These are phyloP conservation scores for Plasmopara viticola DNA, from an alignment of 352 stramenopile species.

Conservation along the genomic window DNA sequence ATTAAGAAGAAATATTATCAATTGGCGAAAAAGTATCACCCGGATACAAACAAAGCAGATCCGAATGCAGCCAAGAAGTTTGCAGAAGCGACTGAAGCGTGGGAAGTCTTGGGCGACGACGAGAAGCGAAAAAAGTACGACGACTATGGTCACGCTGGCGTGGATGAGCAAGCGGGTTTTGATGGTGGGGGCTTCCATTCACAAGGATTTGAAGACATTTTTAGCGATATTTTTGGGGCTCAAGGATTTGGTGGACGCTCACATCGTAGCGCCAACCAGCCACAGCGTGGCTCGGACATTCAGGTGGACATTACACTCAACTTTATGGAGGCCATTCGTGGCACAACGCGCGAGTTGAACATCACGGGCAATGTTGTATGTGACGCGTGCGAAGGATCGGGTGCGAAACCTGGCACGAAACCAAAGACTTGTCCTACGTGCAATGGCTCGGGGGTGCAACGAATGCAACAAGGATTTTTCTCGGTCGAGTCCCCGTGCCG, in stretches of 20 bases:
- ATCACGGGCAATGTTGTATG: conserved; percentile 75
- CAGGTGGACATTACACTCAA: conserved; percentile 91
- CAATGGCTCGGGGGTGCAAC: conserved; percentile 79
- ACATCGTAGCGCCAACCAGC: conserved; percentile 60
- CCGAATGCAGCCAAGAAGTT: conserved; percentile 90
- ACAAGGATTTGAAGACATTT: conserved; percentile 87
- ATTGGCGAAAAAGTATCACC: conserved; percentile 96
- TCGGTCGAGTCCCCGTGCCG: conserved; percentile 84
- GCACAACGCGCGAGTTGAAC: conserved; percentile 84
- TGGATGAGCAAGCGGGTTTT: conserved; percentile 86
- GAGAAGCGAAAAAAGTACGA: conserved; percentile 93
- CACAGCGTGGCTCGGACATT: conserved; percentile 89
- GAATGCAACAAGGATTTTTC: conserved; percentile 87
- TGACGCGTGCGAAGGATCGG: conserved; percentile 69
- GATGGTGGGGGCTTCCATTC: conserved; percentile 58
- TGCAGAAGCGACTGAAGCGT: conserved; percentile 88
- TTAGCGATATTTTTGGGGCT: conserved; percentile 79
- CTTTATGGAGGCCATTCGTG: conserved; percentile 95
- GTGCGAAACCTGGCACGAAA: conserved; percentile 77
- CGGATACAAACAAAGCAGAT: conserved; percentile 95
- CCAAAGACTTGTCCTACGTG: conserved; percentile 76
- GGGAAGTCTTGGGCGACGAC: conserved; percentile 90
- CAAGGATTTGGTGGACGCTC: conserved; percentile 63
- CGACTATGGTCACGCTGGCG: conserved; percentile 91
- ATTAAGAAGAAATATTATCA: conserved; percentile 99